These are phyloP conservation scores for Paecilomyces sp. DNA, from an alignment of 2,329 filamentous ascomycete species.

Conservation along the genomic window DNA sequence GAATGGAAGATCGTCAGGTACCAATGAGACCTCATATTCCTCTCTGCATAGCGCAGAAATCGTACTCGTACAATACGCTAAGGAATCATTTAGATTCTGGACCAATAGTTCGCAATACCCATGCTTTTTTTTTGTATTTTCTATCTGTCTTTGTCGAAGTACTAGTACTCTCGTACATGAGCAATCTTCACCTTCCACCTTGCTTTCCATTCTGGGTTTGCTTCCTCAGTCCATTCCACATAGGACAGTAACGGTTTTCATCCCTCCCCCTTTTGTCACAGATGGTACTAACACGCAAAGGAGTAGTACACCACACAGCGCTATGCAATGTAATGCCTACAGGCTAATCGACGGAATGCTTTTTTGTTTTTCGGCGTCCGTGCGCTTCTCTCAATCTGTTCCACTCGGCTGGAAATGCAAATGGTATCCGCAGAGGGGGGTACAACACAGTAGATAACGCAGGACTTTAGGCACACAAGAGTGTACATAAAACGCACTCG, in stretches of 20 bases:
- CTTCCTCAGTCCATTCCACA: background rate
- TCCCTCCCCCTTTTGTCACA: background rate
- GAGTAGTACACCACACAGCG: background rate
- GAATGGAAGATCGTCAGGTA: background rate
- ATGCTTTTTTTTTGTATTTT: background rate
- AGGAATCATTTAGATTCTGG: background rate
- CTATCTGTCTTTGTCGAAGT: background rate
- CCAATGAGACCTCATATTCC: background rate
- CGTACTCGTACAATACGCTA: background rate
- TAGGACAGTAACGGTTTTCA: background rate
- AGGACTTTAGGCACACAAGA: background rate
- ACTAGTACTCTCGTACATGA: background rate
- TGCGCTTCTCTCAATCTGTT: background rate
- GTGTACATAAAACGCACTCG: background rate
- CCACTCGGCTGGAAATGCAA: background rate
- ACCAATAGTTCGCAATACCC: background rate
- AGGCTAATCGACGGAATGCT: background rate
- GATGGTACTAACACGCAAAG: background rate
- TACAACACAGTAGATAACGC: background rate
- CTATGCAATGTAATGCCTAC: background rate
- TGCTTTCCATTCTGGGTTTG: background rate
- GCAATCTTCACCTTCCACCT: background rate
- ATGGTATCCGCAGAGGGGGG: background rate
- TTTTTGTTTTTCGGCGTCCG: background rate
- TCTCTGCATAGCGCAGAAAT: background rate